A percentile compares a stretch with the other conserved stretches of the same genome.
phyloP scores from a whole-genome alignment of 768 basidiomycete species.

The Tylopilus cervinicoccineus region DNA sequence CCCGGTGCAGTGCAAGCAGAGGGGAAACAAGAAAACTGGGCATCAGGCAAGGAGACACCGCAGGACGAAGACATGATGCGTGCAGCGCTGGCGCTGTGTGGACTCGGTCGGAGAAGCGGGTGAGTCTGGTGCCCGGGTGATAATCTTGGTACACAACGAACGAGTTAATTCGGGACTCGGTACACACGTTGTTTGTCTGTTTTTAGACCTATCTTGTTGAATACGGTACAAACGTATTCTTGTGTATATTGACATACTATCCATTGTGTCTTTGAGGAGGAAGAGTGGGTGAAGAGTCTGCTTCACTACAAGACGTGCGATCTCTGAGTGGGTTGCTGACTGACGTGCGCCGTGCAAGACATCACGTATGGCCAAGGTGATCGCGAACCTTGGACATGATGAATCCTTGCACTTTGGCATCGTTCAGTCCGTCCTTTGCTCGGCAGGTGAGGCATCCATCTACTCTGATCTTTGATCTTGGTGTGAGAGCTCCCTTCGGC shows the following conservation, averaged over 20 bases:
- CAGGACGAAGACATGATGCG: conserved; percentile 68
- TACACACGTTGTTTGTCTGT: neutral
- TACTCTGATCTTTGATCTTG: too few species aligned
- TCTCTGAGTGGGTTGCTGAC: too few species aligned
- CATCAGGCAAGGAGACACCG: conserved; percentile 13
- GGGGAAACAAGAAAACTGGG: neutral
- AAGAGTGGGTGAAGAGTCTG: too few species aligned
- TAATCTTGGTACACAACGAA: conserved; percentile 11
- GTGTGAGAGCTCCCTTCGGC: too few species aligned
- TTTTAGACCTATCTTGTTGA: neutral
- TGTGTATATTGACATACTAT: neutral
- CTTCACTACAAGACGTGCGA: too few species aligned
- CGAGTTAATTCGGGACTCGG: conserved; percentile 3
- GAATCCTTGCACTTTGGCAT: too few species aligned
- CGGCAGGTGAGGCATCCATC: too few species aligned
- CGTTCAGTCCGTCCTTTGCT: too few species aligned
- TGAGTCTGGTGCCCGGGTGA: conserved; percentile 3
- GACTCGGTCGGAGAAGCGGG: conserved; percentile 35
- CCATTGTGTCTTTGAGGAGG: too few species aligned
- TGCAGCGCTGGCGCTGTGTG: conserved; percentile 65
- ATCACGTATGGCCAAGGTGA: too few species aligned
- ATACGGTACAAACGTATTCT: neutral
- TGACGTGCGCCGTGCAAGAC: too few species aligned
- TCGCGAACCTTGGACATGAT: too few species aligned
- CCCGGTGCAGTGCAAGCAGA: neutral